Evolutionary conservation across 2,329 filamentous ascomycete species (phyloP), one percentile per base, ranked within the genome.

Genomic region (Thelonectria rubi): DNA sequence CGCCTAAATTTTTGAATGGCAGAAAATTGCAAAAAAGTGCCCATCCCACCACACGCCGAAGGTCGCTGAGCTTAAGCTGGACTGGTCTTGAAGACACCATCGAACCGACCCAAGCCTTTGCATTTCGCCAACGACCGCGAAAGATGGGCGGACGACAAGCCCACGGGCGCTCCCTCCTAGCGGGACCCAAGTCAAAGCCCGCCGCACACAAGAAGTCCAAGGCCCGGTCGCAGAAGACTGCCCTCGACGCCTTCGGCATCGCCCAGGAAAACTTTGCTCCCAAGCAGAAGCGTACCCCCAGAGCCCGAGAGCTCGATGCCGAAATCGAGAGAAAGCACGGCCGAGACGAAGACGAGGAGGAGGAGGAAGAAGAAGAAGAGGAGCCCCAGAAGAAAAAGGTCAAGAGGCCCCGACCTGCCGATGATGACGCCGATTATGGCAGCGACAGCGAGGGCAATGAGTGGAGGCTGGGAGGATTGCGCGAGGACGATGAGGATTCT

Each of bases 371-470:
- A 0, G 82, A 84, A 4, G 75, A 74, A 3, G 86, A 86, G 64
- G 75, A 74, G 43, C 78, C 79, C 0, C 73, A 76, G 46, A 74
- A 78, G 51, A 81, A 80, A 63, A 79, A 75, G 71, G 68, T 65
- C 32, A 80, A 78, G 74, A 79, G 81, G 40, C 80, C 73, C 70
- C 51, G 77, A 26, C 20, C 76, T 15, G 78, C 79, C 40, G 78
- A 81, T 5, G 82, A 87, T 70, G 84, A 86, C 45, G 82, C 87
- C 15, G 91, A 94, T 60, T 88, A 89, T 65, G 92, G 91, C 10
- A 94, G 90, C 68, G 94, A 97, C 73, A 92, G 90, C 63, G 91
- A 94, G 63, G 93, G 93, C 20, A 91, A 96, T 70, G 88, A 91
- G 72, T 97, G 93, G 93, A 89, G 85, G 51, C 82, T 97, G 52